Evolutionary conservation across 805 yeast genomes (phyloP).

Genomic region (Ogataea methanolica): DNA sequence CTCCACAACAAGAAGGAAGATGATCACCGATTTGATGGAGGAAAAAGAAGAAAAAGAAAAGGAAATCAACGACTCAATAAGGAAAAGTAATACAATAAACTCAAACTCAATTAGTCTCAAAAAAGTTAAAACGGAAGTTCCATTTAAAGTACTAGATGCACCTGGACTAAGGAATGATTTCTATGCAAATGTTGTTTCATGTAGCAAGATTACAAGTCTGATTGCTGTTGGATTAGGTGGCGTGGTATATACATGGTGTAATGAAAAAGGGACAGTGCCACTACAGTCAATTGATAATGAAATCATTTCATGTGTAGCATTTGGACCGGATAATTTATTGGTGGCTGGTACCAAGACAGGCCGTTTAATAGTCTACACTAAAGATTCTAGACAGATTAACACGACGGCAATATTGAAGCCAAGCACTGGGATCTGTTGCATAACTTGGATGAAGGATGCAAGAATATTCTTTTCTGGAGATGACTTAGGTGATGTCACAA

Average conservation of each 20-base stretch:
- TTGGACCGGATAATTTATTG: conserved; percentile 43
- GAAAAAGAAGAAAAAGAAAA: conserved; percentile 10
- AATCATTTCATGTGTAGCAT: conserved; percentile 52
- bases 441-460: conserved; percentile 52
- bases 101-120: conserved; percentile 8
- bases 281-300: conserved; percentile 38
- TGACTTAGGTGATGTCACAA: conserved; percentile 53
- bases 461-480: conserved; percentile 56
- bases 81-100: conserved; percentile 12
- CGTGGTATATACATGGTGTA: conserved; percentile 61
- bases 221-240: conserved; percentile 65
- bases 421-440: conserved; percentile 47
- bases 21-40: conserved; percentile 5
- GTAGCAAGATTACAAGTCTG: conserved; percentile 50
- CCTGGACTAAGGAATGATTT: conserved; percentile 73
- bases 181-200: conserved; percentile 68
- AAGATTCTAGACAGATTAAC: conserved; percentile 20
- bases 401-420: conserved; percentile 21
- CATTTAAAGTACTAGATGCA: conserved; percentile 57
- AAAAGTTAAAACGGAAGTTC: conserved; percentile 33
- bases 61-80: conserved; percentile 8
- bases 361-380: conserved; percentile 33
- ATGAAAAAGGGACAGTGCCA: conserved; percentile 40
- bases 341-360: conserved; percentile 61
- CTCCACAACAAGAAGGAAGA: conserved; percentile 6